A percentile compares a stretch with the other conserved stretches of the same genome.
phyloP scores from a whole-genome alignment of 805 yeast species.

The Starmera quercuum region DNA sequence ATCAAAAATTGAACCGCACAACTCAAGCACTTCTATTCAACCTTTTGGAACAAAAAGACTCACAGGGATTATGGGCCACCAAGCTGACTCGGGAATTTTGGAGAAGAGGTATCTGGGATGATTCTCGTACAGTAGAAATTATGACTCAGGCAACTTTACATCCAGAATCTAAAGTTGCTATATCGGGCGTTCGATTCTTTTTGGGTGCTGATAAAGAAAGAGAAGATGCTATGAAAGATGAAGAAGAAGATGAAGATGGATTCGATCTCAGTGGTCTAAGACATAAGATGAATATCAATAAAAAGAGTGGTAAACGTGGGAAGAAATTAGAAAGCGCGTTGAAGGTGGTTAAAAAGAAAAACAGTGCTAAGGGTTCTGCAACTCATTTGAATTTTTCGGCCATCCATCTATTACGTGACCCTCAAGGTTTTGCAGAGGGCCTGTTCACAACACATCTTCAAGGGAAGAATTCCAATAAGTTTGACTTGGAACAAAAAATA shows the following conservation, averaged over 20 bases:
- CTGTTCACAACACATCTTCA: slow-evolving; percentile 67
- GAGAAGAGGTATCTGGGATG: slow-evolving; percentile 99
- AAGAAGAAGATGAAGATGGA: slow-evolving; percentile 59
- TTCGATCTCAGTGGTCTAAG: slow-evolving; percentile 65
- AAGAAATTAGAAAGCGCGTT: slow-evolving; percentile 74
- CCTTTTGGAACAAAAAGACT: slow-evolving; percentile 68
- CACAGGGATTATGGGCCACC: slow-evolving; percentile 94
- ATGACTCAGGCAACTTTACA: slow-evolving; percentile 95
- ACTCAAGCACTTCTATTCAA: slow-evolving; percentile 91
- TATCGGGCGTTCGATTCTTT: slow-evolving; percentile 87
- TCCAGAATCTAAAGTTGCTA: slow-evolving; percentile 76
- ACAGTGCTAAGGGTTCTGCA: slow-evolving; percentile 45
- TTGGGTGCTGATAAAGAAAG: slow-evolving; percentile 93
- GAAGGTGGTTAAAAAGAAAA: slow-evolving; percentile 60
- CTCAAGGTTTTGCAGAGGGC: slow-evolving; percentile 94
- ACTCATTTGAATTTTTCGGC: slow-evolving; percentile 89
- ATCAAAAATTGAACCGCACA: slow-evolving; percentile 80
- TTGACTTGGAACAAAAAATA: slow-evolving; percentile 83
- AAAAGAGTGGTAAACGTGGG: slow-evolving; percentile 72
- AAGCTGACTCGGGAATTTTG: slow-evolving; percentile 91
- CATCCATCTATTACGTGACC: slow-evolving; percentile 88
- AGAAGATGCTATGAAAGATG: slow-evolving; percentile 74
- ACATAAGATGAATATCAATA: slow-evolving; percentile 79
- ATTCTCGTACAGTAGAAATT: slow-evolving; percentile 91
- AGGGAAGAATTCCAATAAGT: slow-evolving; percentile 60